Evolutionary conservation across 164 flowering plant genomes (phyloP).

Genomic region (Berberis thunbergii): DNA sequence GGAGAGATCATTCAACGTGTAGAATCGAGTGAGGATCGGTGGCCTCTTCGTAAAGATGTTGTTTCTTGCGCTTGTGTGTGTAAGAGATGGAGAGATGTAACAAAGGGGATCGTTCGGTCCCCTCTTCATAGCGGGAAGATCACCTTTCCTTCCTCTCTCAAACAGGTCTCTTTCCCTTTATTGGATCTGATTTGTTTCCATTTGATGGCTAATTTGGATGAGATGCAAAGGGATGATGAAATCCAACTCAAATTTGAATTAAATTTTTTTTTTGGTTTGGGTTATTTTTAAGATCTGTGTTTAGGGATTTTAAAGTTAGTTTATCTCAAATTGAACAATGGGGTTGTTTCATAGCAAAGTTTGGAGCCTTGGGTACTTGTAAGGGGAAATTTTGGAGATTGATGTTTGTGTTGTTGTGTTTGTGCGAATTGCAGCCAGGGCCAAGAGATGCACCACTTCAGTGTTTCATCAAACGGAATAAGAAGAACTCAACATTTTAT

Average conservation of each 20-base stretch:
- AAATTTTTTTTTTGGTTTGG: not conserved
- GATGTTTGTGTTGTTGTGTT: not conserved
- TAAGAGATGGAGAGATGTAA: slow-evolving; percentile 64
- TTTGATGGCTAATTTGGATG: not conserved
- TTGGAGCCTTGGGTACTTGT: not conserved
- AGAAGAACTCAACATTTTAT: slow-evolving; percentile 53
- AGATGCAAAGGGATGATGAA: not conserved
- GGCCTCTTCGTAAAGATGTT: slow-evolving; percentile 67
- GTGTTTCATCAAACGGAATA: slow-evolving; percentile 59
- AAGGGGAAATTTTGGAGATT: not conserved
- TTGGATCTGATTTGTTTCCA: not conserved
- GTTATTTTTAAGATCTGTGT: too few relatives aligned
- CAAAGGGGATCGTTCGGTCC: slow-evolving; percentile 20
- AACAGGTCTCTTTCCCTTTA: slow-evolving; percentile 37
- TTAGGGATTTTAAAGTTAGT: not conserved
- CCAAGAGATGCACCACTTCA: slow-evolving; percentile 51
- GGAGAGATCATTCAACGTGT: slow-evolving; percentile 49
- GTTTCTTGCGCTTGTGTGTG: slow-evolving; percentile 85
- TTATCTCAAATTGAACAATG: not conserved
- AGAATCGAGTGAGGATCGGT: slow-evolving; percentile 51
- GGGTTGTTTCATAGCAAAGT: not conserved
- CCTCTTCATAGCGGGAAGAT: slow-evolving; percentile 30
- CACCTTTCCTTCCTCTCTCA: slow-evolving; percentile 84
- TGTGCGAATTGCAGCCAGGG: slow-evolving; percentile 49
- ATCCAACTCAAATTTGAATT: not conserved